Base-by-base conservation (phyloP, 176 grass and related monocot genomes). In the Eragrostis curvula region DNA sequence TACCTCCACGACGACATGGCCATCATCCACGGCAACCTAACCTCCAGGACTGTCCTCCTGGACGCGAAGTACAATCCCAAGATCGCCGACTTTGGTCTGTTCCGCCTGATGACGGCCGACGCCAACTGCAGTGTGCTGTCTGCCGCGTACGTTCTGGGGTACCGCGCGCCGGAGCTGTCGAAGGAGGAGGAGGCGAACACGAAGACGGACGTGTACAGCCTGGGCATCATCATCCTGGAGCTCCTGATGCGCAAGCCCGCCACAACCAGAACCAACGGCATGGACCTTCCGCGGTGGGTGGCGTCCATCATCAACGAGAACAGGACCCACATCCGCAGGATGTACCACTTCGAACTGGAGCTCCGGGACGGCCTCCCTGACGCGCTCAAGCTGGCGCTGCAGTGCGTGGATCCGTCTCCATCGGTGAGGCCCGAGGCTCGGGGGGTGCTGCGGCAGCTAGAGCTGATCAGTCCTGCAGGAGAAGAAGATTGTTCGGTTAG, bases 121-220 rank as follows among this genome's bases (percentile, higher is more conserved):
- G 94, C 92, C 1, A 90, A 89, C 89, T 97, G 89, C 18, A 91
- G 79, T 23, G 92, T 86, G 20, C 87, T 97, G 11, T 85, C 91
- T 3, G 89, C 92, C 7, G 87, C 87, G 0, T 75, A 75, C 57
- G 89, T 87, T 2, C 60, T 97, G 12, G 92, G 92, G 0, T 97
- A 94, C 76, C 92, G 89, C 28, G 94, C 92, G 5, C 94, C 94
- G 0, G 94, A 97, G 80, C 87, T 94, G 62, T 94, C 89, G 11
- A 97, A 94, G 83, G 83, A 92, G 18, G 92, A 97, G 87, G 94
- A 97, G 67, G 89, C 83, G 0, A 94, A 61, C 53, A 46, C 87
- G 3, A 94, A 92, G 85, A 94, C 94, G 5, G 94, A 97, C 36
- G 85, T 97, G 23, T 97, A 97, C 82, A 97, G 92, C 92, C 85